Percentiles rank a stretch among this genome's conserved stretches.
Conservation (phyloP, 768 basidiomycete species). For the Sarcodon sp. region DNA sequence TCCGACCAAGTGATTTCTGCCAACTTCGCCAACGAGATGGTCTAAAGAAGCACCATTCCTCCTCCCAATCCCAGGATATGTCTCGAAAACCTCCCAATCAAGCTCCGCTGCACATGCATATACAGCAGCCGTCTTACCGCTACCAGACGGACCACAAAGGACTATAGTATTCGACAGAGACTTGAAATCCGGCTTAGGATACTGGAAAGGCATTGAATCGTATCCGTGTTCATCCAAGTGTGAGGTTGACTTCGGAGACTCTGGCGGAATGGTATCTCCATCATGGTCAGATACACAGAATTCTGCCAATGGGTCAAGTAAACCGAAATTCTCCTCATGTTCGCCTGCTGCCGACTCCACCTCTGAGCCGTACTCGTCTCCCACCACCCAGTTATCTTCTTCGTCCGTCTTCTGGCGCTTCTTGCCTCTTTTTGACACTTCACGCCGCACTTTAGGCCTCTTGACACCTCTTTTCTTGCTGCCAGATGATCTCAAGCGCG, state of each 20-base stretch:
- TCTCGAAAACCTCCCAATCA: slow-evolving; percentile 94
- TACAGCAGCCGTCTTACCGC: slow-evolving; percentile 85
- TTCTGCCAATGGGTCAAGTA: slow-evolving; percentile 7
- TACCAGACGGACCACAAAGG: slow-evolving; percentile 69
- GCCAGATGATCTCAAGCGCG: slow-evolving; percentile 1
- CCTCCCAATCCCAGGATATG: slow-evolving; percentile 90
- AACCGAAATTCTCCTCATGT: slow-evolving; percentile 21
- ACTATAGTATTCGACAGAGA: slow-evolving; percentile 79
- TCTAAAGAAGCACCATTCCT: slow-evolving; percentile 71
- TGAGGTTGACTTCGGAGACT: slow-evolving; percentile 1
- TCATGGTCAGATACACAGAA: neutral
- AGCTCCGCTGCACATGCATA: slow-evolving; percentile 92
- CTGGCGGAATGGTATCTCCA: neutral
- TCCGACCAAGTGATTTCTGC: slow-evolving; percentile 61
- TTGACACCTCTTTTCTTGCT: slow-evolving; percentile 20
- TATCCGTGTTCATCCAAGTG: neutral
- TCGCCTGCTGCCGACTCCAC: slow-evolving; percentile 15
- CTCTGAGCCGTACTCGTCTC: slow-evolving; percentile 20
- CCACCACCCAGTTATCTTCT: slow-evolving; percentile 43
- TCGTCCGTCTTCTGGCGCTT: slow-evolving; percentile 46
- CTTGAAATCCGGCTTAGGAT: slow-evolving; percentile 17
- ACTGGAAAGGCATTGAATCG: neutral
- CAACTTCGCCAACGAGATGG: slow-evolving; percentile 80
- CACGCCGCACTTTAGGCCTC: slow-evolving; percentile 45
- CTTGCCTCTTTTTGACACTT: slow-evolving; percentile 31